These are phyloP conservation scores for Pyricularia grisea DNA, from an alignment of 2,329 filamentous ascomycete species.

Conservation along the genomic window DNA sequence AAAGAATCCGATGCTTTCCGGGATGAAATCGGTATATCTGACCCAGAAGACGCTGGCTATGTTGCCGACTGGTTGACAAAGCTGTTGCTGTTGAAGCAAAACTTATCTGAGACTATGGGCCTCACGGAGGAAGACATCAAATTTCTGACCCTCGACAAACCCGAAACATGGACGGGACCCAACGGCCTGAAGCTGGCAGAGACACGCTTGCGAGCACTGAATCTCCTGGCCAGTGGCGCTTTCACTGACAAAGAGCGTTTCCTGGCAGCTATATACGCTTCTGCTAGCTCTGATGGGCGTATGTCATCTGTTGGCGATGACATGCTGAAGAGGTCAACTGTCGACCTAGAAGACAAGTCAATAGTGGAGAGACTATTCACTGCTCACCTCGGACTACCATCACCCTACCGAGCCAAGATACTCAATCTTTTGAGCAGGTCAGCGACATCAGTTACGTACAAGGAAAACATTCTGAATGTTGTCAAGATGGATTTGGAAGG, in stretches of 20 bases:
- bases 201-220: constrained; percentile 59
- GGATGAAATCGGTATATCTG: constrained; percentile 53
- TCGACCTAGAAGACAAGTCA: constrained; percentile 60
- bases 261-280: constrained; percentile 72
- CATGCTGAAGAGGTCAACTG: constrained; percentile 69
- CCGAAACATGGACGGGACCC: constrained; percentile 55
- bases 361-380: constrained; percentile 60
- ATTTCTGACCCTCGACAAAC: constrained; percentile 61
- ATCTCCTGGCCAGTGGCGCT: constrained; percentile 72
- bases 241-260: constrained; percentile 81
- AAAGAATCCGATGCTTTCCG: constrained; percentile 67
- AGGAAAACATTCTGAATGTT: constrained; percentile 56
- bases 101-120: constrained; percentile 32
- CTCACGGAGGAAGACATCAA: constrained; percentile 56
- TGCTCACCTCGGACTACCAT: constrained; percentile 64
- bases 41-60: constrained; percentile 60
- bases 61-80: constrained; percentile 69
- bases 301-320: constrained; percentile 83
- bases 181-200: constrained; percentile 49
- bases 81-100: constrained; percentile 52
- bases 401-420: constrained; percentile 68
- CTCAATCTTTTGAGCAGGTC: constrained; percentile 71
- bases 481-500: constrained; percentile 55
- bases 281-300: constrained; percentile 71
- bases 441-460: constrained; percentile 59